Conservation (phyloP, 805 yeast genomes). For the Sungouiozyma ichnusensis region DNA sequence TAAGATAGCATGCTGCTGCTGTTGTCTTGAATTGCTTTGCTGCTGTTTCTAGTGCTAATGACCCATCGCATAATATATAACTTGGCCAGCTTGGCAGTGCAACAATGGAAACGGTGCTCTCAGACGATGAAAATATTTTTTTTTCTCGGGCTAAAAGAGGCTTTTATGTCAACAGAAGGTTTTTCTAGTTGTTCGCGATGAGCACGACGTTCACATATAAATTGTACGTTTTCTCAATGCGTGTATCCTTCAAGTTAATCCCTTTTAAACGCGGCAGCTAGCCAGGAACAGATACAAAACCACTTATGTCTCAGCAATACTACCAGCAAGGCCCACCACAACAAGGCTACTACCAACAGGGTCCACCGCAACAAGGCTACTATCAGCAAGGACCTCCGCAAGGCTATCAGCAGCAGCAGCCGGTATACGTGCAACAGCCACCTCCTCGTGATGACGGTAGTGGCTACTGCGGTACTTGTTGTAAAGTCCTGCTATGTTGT, state of each 20-base stretch:
- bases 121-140: too few species aligned
- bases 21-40: slow-evolving; percentile 3
- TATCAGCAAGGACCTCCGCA: slow-evolving; percentile 13
- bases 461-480: slow-evolving; percentile 24
- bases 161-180: too few species aligned
- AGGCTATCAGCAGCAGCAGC: slow-evolving; percentile 14
- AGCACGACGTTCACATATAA: too few species aligned
- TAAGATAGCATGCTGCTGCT: slow-evolving; percentile 8
- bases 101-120: too few species aligned
- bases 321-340: slow-evolving; percentile 9
- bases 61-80: too few species aligned
- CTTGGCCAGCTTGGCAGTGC: too few species aligned
- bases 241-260: neutral
- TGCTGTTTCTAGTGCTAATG: slow-evolving; percentile 4
- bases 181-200: too few species aligned
- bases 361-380: slow-evolving; percentile 12
- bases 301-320: slow-evolving; percentile 1
- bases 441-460: slow-evolving; percentile 18
- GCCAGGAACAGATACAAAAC: neutral
- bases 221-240: neutral
- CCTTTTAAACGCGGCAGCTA: too few species aligned
- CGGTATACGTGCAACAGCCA: slow-evolving; percentile 23
- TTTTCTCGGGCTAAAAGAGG: too few species aligned
- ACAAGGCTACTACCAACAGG: slow-evolving; percentile 13
- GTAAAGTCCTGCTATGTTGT: slow-evolving; percentile 24